These are phyloP conservation scores for Botrytis paeoniae DNA, from an alignment of 2,329 filamentous ascomycete species.

Conservation along the genomic window DNA sequence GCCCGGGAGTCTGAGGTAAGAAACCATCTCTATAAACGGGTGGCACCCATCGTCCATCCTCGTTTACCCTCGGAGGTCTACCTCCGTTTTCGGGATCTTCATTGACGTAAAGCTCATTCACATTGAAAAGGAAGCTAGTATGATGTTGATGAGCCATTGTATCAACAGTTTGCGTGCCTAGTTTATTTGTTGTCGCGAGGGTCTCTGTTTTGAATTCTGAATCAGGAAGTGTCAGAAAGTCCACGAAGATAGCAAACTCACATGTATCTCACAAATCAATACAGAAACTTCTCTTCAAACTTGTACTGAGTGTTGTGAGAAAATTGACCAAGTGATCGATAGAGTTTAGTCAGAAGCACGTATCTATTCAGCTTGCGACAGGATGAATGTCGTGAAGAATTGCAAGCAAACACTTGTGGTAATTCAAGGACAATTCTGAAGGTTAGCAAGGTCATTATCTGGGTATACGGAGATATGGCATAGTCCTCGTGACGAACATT, in stretches of 20 bases:
- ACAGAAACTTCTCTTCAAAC: not conserved
- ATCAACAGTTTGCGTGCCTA: not conserved
- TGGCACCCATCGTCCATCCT: conserved; percentile 29
- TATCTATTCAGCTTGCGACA: not conserved
- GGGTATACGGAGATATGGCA: not conserved
- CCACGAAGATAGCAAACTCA: not conserved
- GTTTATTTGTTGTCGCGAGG: conserved; percentile 9
- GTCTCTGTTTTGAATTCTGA: not conserved
- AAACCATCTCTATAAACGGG: conserved; percentile 26
- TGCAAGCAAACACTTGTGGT: not conserved
- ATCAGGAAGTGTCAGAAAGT: not conserved
- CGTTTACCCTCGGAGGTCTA: conserved; percentile 21
- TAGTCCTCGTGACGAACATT: conserved; percentile 25
- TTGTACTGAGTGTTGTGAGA: not conserved
- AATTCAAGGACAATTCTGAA: conserved; percentile 9
- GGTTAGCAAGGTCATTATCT: conserved; percentile 18
- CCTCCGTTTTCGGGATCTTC: conserved; percentile 28
- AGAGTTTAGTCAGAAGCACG: not conserved
- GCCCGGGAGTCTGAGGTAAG: conserved; percentile 21
- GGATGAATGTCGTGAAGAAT: not conserved
- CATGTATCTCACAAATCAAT: not conserved
- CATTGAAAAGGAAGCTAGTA: conserved; percentile 40
- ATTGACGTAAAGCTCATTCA: conserved; percentile 42
- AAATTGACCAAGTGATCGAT: not conserved
- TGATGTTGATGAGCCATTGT: conserved; percentile 1